These are phyloP conservation scores for Pascua guehoae DNA, from an alignment of 1,284 basidiomycete genomes.

Conservation along the genomic window DNA sequence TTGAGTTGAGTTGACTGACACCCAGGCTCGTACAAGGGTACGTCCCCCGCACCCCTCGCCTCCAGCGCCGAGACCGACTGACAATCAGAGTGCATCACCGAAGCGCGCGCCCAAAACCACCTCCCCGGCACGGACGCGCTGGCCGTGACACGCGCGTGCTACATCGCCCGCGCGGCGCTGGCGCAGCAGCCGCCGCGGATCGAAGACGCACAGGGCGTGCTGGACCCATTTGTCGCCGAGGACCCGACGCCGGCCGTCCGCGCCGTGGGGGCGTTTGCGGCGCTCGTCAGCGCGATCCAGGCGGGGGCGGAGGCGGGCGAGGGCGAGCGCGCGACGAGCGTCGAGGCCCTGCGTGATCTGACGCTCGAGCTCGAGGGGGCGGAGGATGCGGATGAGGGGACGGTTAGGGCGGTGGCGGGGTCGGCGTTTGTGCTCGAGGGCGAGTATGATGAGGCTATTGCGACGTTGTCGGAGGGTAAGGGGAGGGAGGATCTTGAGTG, in stretches of 20 bases:
- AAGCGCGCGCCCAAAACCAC: slow-evolving; percentile 35
- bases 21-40: slow-evolving; percentile 47
- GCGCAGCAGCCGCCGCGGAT: slow-evolving; percentile 64
- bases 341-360: slow-evolving; percentile 79
- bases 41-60: not conserved
- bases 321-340: slow-evolving; percentile 46
- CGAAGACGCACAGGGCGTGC: slow-evolving; percentile 58
- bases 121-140: slow-evolving; percentile 46
- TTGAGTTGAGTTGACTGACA: slow-evolving; percentile 13
- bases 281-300: slow-evolving; percentile 53
- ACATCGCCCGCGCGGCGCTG: slow-evolving; percentile 78
- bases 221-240: slow-evolving; percentile 34
- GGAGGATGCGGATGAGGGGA: slow-evolving; percentile 62
- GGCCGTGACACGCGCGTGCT: slow-evolving; percentile 56
- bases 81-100: slow-evolving; percentile 40
- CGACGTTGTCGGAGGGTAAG: slow-evolving; percentile 68
- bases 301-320: slow-evolving; percentile 40
- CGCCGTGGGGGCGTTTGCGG: slow-evolving; percentile 67
- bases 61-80: not conserved
- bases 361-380: slow-evolving; percentile 74
- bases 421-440: slow-evolving; percentile 77
- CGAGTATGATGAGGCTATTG: slow-evolving; percentile 85
- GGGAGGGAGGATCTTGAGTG: slow-evolving; percentile 77
- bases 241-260: slow-evolving; percentile 64
- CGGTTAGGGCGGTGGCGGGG: slow-evolving; percentile 72